These are phyloP conservation scores for Skeletonema menzelii DNA, from an alignment of 108 stramenopile genomes.

Conservation along the genomic window DNA sequence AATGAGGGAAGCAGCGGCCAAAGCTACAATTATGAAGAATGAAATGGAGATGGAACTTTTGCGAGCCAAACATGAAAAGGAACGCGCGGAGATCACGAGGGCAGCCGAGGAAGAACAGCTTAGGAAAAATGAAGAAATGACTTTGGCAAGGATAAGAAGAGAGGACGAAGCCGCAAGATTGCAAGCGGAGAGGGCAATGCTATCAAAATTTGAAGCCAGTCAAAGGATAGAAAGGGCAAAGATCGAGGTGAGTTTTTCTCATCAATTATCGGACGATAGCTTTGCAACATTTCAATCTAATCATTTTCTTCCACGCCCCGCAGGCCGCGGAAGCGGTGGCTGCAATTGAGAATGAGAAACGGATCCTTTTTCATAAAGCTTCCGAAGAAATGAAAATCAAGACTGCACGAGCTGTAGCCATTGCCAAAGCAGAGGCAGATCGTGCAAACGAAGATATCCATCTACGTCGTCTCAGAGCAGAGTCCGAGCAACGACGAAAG, in stretches of 20 bases:
- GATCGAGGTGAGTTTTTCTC: constrained; percentile 11
- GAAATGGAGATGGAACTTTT: constrained; percentile 53
- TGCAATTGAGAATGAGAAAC: constrained; percentile 29
- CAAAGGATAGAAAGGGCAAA: constrained; percentile 37
- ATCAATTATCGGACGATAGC: too few relatives aligned
- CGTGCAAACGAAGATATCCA: constrained; percentile 78
- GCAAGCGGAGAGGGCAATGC: constrained; percentile 38
- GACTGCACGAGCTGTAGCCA: constrained; percentile 59
- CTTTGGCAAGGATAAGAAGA: constrained; percentile 38
- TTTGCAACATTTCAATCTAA: too few relatives aligned
- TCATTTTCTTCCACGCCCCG: not conserved
- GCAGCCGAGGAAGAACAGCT: constrained; percentile 38
- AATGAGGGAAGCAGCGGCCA: constrained; percentile 49
- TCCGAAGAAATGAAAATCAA: constrained; percentile 47
- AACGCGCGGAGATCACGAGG: constrained; percentile 42
- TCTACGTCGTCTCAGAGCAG: constrained; percentile 56
- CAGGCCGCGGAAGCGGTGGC: constrained; percentile 35
- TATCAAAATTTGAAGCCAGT: constrained; percentile 52
- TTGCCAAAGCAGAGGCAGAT: constrained; percentile 68
- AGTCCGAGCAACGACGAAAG: constrained; percentile 65
- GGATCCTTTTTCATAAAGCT: constrained; percentile 35
- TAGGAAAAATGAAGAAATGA: constrained; percentile 39
- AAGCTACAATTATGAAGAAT: constrained; percentile 39
- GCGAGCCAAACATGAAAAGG: constrained; percentile 50
- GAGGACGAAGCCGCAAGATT: constrained; percentile 53